Evolutionary conservation across 768 basidiomycete species (phyloP).

Genomic region (Coprinopsis cinerea): DNA sequence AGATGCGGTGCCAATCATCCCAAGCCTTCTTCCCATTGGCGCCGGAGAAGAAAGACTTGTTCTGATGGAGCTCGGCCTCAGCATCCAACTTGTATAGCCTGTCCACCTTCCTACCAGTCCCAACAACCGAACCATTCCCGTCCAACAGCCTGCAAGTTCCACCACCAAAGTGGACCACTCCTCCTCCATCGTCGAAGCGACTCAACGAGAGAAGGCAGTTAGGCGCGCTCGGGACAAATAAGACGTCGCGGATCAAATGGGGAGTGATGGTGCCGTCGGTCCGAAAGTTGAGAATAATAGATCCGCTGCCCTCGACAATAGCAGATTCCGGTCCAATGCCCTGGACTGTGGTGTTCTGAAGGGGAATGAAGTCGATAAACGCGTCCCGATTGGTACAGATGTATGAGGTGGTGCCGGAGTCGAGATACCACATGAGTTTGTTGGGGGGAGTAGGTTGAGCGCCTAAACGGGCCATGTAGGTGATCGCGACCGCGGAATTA

Average conservation of each 20-base stretch:
- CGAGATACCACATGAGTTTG: background rate
- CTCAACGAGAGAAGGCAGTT: constrained; percentile 4
- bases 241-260: background rate
- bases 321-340: constrained; percentile 2
- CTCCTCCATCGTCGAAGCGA: constrained; percentile 4
- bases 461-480: background rate
- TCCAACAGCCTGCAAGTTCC: constrained; percentile 2
- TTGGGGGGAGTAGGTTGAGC: background rate
- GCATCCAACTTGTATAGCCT: constrained; percentile 7
- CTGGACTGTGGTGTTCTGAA: constrained; percentile 1
- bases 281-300: constrained; percentile 1
- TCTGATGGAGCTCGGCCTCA: background rate
- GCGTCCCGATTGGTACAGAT: background rate
- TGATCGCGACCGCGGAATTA: background rate
- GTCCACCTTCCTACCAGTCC: constrained; percentile 3
- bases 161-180: background rate
- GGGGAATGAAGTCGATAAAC: background rate
- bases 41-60: background rate
- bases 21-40: background rate
- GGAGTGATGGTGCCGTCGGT: background rate
- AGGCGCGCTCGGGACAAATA: constrained; percentile 1
- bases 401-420: constrained; percentile 6
- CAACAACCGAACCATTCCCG: background rate
- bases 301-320: background rate
- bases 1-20: constrained; percentile 2